Conservation (phyloP, 306 rosid species). For the Quercus berberidifolia region DNA sequence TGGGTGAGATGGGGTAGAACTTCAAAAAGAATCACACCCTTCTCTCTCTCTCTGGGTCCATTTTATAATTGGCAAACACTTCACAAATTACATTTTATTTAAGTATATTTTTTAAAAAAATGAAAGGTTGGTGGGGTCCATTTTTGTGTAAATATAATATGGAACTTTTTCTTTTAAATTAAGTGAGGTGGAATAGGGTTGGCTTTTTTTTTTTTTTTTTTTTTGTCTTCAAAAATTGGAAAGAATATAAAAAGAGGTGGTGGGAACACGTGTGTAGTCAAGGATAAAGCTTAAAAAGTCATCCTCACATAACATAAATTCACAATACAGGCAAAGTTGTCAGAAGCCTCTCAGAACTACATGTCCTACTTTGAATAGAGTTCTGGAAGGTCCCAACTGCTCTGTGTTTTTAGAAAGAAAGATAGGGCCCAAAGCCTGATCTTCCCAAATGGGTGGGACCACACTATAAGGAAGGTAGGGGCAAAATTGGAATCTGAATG, state of each 20-base stretch:
- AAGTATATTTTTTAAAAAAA: neutral
- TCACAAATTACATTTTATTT: neutral
- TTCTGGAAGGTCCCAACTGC: slow-evolving; percentile 37
- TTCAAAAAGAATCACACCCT: too few species aligned
- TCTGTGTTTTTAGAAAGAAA: slow-evolving; percentile 24
- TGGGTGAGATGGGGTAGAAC: neutral
- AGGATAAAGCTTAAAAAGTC: slow-evolving; percentile 19
- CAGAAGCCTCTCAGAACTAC: slow-evolving; percentile 33
- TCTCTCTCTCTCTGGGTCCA: too few species aligned
- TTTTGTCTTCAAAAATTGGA: neutral
- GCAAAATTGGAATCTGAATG: slow-evolving; percentile 15
- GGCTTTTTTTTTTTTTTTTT: neutral
- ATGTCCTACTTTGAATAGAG: slow-evolving; percentile 38
- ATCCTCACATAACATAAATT: slow-evolving; percentile 11
- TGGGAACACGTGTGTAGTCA: slow-evolving; percentile 36
- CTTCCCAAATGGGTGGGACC: slow-evolving; percentile 23
- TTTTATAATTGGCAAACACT: neutral
- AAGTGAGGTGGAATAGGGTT: too few species aligned
- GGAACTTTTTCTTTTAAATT: too few species aligned
- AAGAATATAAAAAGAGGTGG: slow-evolving; percentile 8
- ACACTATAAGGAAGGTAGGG: slow-evolving; percentile 2
- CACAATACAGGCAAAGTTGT: slow-evolving; percentile 34
- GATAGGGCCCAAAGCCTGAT: slow-evolving; percentile 18
- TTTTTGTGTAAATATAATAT: too few species aligned
- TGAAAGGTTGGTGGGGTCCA: neutral